A percentile compares a stretch with the other conserved stretches of the same genome.
Evolutionary conservation across 331 rosid genomes (phyloP).

Genomic region (Rhamnella rubrinervis): DNA sequence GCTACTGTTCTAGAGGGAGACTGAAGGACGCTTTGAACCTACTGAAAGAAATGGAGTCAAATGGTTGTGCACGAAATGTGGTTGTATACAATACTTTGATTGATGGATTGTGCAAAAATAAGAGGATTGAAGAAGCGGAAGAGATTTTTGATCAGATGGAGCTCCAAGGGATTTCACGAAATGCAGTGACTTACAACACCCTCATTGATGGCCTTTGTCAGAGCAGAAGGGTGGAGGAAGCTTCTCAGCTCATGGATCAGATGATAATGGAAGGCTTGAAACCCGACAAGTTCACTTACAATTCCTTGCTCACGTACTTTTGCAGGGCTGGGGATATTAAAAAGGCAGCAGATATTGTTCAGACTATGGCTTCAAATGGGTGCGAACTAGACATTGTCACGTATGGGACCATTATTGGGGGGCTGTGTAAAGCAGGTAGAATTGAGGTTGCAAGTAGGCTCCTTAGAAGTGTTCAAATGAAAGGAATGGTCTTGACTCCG

Average conservation of each 20-base stretch:
- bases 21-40: slow-evolving; percentile 58
- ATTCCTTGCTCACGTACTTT: slow-evolving; percentile 69
- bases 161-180: slow-evolving; percentile 80
- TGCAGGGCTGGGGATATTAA: slow-evolving; percentile 75
- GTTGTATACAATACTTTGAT: slow-evolving; percentile 80
- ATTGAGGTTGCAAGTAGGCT: slow-evolving; percentile 74
- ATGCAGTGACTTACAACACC: slow-evolving; percentile 73
- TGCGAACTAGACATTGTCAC: slow-evolving; percentile 85
- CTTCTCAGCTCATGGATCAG: slow-evolving; percentile 90
- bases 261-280: slow-evolving; percentile 92
- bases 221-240: slow-evolving; percentile 73
- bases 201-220: slow-evolving; percentile 85
- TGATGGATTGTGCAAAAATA: slow-evolving; percentile 80
- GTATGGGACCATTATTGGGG: slow-evolving; percentile 71
- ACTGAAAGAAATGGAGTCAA: slow-evolving; percentile 77
- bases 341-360: slow-evolving; percentile 83
- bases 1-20: slow-evolving; percentile 55
- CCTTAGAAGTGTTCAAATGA: slow-evolving; percentile 82
- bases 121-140: slow-evolving; percentile 73
- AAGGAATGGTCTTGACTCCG: slow-evolving; percentile 75
- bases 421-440: slow-evolving; percentile 87
- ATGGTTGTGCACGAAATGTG: slow-evolving; percentile 73
- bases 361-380: slow-evolving; percentile 74
- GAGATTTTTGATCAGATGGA: slow-evolving; percentile 97
- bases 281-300: slow-evolving; percentile 88